These are phyloP conservation scores for Murraya paniculata DNA, from an alignment of 345 rosid genomes.

Conservation along the genomic window DNA sequence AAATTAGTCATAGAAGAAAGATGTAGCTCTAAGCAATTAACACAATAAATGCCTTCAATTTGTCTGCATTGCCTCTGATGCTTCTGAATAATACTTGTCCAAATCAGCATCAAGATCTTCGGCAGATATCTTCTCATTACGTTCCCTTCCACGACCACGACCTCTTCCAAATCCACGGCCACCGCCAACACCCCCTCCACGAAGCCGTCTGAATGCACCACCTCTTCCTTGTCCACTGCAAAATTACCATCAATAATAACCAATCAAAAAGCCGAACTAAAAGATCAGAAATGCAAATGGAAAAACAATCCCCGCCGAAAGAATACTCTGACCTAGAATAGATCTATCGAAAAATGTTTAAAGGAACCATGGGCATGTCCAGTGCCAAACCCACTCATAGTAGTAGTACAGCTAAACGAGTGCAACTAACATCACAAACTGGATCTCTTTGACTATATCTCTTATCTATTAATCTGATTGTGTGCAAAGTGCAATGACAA, in stretches of 20 bases:
- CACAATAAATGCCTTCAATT: conserved; percentile 32
- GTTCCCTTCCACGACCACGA: conserved; percentile 68
- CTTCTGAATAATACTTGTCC: conserved; percentile 76
- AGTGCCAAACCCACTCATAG: not conserved
- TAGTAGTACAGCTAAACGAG: not conserved
- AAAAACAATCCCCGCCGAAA: not conserved
- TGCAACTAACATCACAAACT: not conserved
- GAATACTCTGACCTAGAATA: not conserved
- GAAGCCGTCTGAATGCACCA: conserved; percentile 43
- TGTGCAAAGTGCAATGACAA: not conserved
- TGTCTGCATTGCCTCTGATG: conserved; percentile 77
- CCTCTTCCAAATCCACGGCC: conserved; percentile 61
- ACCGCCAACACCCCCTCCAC: conserved; percentile 47
- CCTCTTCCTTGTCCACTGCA: conserved; percentile 65
- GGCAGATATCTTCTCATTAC: conserved; percentile 73
- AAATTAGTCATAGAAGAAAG: conserved; percentile 27
- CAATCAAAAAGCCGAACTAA: not conserved
- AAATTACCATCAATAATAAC: not conserved
- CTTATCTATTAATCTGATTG: not conserved
- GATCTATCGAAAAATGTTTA: not conserved
- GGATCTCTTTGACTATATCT: not conserved
- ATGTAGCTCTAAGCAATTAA: conserved; percentile 17
- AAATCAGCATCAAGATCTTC: conserved; percentile 97
- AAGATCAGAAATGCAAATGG: not conserved
- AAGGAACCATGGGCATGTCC: not conserved